Evolutionary conservation across 106 monocot species (phyloP), one percentile per base, ranked within the genome.

Genomic region (Gastrodia elata): DNA sequence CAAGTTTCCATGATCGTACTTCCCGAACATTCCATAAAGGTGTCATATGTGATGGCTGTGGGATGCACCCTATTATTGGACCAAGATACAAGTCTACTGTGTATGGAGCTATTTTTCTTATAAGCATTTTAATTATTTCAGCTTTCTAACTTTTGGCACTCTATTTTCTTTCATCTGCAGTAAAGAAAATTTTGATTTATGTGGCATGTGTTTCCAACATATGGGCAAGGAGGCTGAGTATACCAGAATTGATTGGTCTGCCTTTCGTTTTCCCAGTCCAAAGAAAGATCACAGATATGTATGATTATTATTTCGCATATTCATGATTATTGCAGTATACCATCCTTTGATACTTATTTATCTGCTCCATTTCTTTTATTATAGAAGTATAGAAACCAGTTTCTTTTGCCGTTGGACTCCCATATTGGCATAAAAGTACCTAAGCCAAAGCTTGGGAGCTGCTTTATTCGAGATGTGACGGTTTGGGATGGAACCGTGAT

Each of bases 11-110:
- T 65, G 83, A 80, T 3, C 55, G 48, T 39, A 56, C 70, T 18
- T 28, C 38, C 0, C 73, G 70, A 1, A 73, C 83, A 24, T 87
- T 87, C 73, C 96, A 97, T 64, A 84, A 42, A 25, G 90, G 92
- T 61, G 77, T 97, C 33, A 67, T 25, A 16, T 92, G 96, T 74
- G 90, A 92, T 86, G 86, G 82, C 22, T 97, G 96, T 80, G 90
- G 92, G 46, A 83, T 90, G 86, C 78, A 83, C 65, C 96, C 96
- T 37, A 97, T 97, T 39, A 65, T 82, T 16, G 96, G 96, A 3
- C 77, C 89, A 20, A 87, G 96, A 9, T 92, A 74, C 68, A 97
- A 88, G 75, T 97, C 96, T 56, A 97, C 72, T 48, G 82, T 90
- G 96, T 92, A 84, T 84, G 83, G 46, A 73, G 24, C 42, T 43